phyloP scores from a whole-genome alignment of 192 early-diverging fungal species.

The Gryganskiella cystojenkinii region DNA sequence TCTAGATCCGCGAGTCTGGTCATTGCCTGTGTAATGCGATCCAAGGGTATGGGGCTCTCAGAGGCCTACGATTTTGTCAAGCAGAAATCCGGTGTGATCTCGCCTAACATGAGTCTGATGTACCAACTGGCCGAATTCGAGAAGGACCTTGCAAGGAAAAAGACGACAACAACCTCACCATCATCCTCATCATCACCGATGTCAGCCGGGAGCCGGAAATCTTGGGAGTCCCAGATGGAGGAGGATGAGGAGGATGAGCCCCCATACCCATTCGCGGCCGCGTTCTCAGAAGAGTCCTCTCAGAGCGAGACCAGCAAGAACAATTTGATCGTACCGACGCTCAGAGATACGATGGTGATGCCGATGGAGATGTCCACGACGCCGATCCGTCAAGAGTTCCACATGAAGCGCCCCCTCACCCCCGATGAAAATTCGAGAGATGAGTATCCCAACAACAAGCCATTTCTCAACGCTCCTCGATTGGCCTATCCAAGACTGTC shows the following conservation, averaged over 20 bases:
- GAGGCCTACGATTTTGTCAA: conserved; percentile 67
- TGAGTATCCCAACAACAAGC: conserved; percentile 35
- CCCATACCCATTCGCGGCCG: conserved; percentile 41
- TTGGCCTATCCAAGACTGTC: conserved; percentile 16
- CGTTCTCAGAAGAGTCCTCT: too few species aligned
- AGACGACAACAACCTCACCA: neutral
- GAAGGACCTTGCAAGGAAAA: conserved; percentile 29
- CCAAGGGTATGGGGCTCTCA: conserved; percentile 55
- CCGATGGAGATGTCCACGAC: conserved; percentile 13
- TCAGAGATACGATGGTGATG: neutral
- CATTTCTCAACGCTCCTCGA: conserved; percentile 24
- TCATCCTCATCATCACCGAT: neutral
- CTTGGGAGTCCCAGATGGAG: conserved; percentile 35
- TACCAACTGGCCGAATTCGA: conserved; percentile 52
- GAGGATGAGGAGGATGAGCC: conserved; percentile 42
- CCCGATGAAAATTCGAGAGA: conserved; percentile 12
- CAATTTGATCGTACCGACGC: neutral
- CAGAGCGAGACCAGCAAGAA: neutral
- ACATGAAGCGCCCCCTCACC: conserved; percentile 27
- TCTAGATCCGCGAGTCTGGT: conserved; percentile 75
- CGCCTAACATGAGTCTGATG: conserved; percentile 53
- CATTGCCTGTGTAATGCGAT: conserved; percentile 78
- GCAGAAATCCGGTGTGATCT: conserved; percentile 36
- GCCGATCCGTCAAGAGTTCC: conserved; percentile 22
- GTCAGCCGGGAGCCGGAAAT: conserved; percentile 8